Conservation (phyloP, 1,284 basidiomycete genomes). For the Ganoderma sinense region DNA sequence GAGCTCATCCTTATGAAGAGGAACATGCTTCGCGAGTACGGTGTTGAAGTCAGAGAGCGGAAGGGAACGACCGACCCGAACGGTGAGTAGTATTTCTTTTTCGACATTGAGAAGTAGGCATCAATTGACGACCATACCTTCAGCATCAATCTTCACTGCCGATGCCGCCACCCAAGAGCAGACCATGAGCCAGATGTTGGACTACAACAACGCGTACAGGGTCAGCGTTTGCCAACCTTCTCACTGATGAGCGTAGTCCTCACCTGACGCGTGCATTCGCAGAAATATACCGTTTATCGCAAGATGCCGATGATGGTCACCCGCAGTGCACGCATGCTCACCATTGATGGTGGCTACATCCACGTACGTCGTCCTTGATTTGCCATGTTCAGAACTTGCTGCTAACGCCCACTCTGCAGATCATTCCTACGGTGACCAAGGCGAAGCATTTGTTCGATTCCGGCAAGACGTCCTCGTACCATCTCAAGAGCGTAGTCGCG, state of each 20-base stretch:
- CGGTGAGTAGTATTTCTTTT: constrained; percentile 59
- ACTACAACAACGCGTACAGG: constrained; percentile 84
- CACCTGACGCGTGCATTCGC: constrained; percentile 18
- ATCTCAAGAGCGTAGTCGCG: constrained; percentile 86
- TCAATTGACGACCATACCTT: background rate
- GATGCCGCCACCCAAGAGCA: constrained; percentile 79
- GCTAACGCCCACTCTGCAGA: constrained; percentile 52
- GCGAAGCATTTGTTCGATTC: constrained; percentile 87
- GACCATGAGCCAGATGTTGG: constrained; percentile 62
- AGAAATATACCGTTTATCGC: constrained; percentile 95
- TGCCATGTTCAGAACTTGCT: background rate
- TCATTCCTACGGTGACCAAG: constrained; percentile 87
- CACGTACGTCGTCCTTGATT: constrained; percentile 64
- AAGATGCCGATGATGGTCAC: constrained; percentile 94
- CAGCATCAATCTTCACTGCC: constrained; percentile 92
- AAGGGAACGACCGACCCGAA: constrained; percentile 88
- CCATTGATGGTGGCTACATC: constrained; percentile 95
- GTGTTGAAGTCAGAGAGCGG: constrained; percentile 66
- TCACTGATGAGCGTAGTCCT: background rate
- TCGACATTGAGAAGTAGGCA: background rate
- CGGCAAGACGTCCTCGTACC: constrained; percentile 91
- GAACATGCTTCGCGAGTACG: constrained; percentile 76
- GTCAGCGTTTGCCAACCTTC: constrained; percentile 45
- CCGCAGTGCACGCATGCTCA: constrained; percentile 89
- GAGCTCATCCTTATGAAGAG: constrained; percentile 88